phyloP scores from a whole-genome alignment of 176 grass and related monocot genomes.

The Aegilops sharonensis region DNA sequence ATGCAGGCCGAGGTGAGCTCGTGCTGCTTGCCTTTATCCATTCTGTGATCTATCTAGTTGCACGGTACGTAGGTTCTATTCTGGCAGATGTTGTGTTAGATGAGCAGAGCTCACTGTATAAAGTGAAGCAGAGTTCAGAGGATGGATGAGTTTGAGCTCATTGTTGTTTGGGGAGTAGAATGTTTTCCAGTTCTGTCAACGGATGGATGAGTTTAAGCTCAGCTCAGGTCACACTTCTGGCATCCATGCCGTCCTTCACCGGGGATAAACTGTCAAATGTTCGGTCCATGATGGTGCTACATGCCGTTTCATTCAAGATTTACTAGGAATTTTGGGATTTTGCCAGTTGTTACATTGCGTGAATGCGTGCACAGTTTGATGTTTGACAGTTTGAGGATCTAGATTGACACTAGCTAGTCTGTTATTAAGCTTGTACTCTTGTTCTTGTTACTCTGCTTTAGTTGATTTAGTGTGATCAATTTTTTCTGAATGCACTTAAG shows the following conservation, averaged over 20 bases:
- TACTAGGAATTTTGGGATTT: background rate
- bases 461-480: background rate
- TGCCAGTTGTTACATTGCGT: background rate
- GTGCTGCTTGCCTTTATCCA: background rate
- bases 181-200: background rate
- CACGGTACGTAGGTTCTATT: background rate
- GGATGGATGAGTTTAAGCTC: too few relatives aligned
- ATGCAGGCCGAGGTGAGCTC: constrained; percentile 93
- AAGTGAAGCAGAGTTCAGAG: too few relatives aligned
- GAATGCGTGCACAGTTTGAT: background rate
- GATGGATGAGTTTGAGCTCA: too few relatives aligned
- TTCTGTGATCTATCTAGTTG: background rate
- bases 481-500: background rate
- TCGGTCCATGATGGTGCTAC: background rate
- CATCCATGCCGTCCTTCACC: background rate
- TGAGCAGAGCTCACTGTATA: too few relatives aligned
- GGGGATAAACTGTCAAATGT: background rate
- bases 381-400: background rate
- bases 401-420: background rate
- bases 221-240: background rate
- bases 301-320: background rate
- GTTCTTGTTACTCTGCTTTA: background rate
- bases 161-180: background rate
- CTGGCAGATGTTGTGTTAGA: too few relatives aligned
- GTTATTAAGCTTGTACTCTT: background rate